Conservation (phyloP, 768 basidiomycete genomes). For the Calocera viscosa region DNA sequence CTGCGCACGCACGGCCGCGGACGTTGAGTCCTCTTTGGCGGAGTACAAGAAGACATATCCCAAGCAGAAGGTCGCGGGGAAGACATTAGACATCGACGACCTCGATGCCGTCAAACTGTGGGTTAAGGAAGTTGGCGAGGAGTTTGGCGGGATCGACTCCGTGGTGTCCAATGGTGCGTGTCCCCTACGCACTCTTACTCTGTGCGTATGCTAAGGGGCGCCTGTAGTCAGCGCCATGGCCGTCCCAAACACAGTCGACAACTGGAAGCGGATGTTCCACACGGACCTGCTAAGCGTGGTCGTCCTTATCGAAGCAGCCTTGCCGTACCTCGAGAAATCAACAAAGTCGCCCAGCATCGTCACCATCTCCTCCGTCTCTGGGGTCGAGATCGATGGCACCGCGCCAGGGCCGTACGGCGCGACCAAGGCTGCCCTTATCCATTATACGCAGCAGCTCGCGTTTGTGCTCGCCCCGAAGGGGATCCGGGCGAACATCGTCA, state of each 20-base stretch:
- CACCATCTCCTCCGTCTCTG: conserved; percentile 1
- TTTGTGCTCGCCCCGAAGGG: background rate
- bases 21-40: background rate
- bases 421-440: conserved; percentile 1
- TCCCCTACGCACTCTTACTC: background rate
- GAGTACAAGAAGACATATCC: background rate
- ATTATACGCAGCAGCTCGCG: conserved; percentile 8
- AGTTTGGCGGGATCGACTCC: background rate
- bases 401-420: conserved; percentile 6
- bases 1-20: background rate
- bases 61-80: background rate
- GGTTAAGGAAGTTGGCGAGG: background rate
- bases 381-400: conserved; percentile 1
- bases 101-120: background rate
- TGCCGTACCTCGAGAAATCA: conserved; percentile 7
- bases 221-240: background rate
- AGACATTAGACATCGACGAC: background rate
- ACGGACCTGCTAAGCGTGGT: background rate
- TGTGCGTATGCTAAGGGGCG: background rate
- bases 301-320: background rate
- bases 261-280: conserved; percentile 6
- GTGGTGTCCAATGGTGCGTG: conserved; percentile 1
- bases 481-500: conserved; percentile 6
- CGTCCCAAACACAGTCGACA: background rate
- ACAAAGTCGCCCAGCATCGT: background rate